Base-by-base conservation (phyloP, 805 yeast species). In the Candida silvicultrix region DNA sequence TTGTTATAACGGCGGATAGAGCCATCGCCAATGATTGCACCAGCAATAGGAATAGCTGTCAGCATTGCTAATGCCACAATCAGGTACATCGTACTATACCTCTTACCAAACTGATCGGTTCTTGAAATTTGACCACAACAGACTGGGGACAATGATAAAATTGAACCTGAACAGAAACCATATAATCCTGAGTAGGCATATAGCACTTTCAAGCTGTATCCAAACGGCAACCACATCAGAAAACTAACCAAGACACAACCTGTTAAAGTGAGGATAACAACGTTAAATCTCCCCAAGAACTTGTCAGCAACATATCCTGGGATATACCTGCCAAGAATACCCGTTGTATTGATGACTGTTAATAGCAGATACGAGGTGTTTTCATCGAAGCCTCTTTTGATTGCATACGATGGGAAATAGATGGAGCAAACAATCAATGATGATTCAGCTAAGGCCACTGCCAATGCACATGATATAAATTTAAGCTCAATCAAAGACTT, bases 41-140 rank as follows among this genome's bases (percentile, higher is more conserved):
- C 72, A 2, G 77, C 71, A 16, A 71, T 62, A 2, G 80, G 80
- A 19, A 76, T 64, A 22, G 71, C 66, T 18, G 75, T 67, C 35
- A 77, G 62, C 19, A 69, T 65, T 14, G 72, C 66, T 44, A 78
- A 65, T 3, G 85, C 74, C 18, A 76, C 78, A 53, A 78, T 63
- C 32, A 78, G 74, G 57, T 78, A 81, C 46, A 77, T 70, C 2
- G 79, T 70, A 1, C 80, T 73, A 52, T 74, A 76, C 11, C 77
- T 66, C 50, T 70, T 70, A 14, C 81, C 81, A 55, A 75, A 76
- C 49, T 68, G 71, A 37, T 69, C 70, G 2, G 73, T 69, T 41
- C 73, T 70, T n/a, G 81, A 75, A 29, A 79, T 75, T 44, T 76
- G 78, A 1, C 79, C 80, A 31, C 77, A 65, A 53, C 83, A 75